Evolutionary conservation across 768 basidiomycete species (phyloP).

Genomic region (Kwoniella sp.): DNA sequence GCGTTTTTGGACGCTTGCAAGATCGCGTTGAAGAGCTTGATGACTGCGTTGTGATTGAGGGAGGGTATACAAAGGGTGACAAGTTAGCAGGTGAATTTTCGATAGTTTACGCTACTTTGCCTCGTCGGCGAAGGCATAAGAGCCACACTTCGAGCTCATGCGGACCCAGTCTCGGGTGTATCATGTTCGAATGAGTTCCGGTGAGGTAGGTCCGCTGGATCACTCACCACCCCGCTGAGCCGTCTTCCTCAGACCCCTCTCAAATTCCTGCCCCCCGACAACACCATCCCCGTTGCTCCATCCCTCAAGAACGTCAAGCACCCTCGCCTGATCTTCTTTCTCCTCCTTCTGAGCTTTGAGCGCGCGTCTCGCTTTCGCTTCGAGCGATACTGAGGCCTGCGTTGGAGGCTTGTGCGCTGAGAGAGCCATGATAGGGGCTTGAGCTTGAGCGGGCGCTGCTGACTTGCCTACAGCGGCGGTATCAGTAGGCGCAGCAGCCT

Average conservation of each 20-base stretch:
- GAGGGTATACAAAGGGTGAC: neutral
- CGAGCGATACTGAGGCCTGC: slow-evolving; percentile 38
- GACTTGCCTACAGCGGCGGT: slow-evolving; percentile 4
- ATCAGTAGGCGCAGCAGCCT: neutral
- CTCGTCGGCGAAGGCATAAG: no score
- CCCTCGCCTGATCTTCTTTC: slow-evolving; percentile 54
- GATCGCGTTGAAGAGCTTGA: slow-evolving; percentile 58
- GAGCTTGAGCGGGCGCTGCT: slow-evolving; percentile 11
- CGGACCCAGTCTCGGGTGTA: no score
- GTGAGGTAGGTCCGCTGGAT: neutral
- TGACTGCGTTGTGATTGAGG: no score
- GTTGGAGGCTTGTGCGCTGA: slow-evolving; percentile 48
- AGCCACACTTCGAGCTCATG: no score
- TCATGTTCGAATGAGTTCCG: no score
- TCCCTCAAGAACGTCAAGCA: slow-evolving; percentile 56
- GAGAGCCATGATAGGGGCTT: slow-evolving; percentile 52
- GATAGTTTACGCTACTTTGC: no score
- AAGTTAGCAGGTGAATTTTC: no score
- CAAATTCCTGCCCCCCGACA: slow-evolving; percentile 54
- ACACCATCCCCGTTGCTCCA: slow-evolving; percentile 46
- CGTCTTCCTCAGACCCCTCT: slow-evolving; percentile 55
- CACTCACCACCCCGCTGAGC: slow-evolving; percentile 57
- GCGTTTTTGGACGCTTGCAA: slow-evolving; percentile 48
- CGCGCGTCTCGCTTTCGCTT: slow-evolving; percentile 45
- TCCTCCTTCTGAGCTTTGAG: slow-evolving; percentile 51